phyloP scores from a whole-genome alignment of 2,329 filamentous ascomycete species.

The Xylaria multiplex region DNA sequence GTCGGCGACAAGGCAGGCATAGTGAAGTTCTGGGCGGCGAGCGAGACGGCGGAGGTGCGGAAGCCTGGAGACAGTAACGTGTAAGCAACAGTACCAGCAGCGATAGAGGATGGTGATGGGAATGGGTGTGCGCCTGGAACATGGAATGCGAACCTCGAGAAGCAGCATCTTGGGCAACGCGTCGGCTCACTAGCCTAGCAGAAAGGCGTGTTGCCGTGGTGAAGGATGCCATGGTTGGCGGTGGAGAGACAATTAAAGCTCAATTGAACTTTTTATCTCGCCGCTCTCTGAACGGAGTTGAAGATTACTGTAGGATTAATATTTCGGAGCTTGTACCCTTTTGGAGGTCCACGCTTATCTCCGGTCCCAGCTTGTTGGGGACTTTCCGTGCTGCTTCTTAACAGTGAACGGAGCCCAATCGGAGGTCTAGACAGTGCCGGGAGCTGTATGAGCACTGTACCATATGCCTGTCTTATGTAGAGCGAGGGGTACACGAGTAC shows the following conservation, averaged over 20 bases:
- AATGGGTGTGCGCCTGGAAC: slow-evolving; percentile 17
- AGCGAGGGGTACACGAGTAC: slow-evolving; percentile 1
- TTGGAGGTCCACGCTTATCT: slow-evolving; percentile 32
- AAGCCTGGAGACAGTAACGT: slow-evolving; percentile 61
- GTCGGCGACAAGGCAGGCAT: slow-evolving; percentile 93
- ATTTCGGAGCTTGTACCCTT: slow-evolving; percentile 42
- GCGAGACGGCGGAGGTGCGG: slow-evolving; percentile 67
- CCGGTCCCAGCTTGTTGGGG: slow-evolving; percentile 45
- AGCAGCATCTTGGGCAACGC: slow-evolving; percentile 63
- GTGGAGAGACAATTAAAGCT: slow-evolving; percentile 40
- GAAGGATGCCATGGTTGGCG: slow-evolving; percentile 71
- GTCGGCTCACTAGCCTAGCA: slow-evolving; percentile 65
- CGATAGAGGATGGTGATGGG: background rate
- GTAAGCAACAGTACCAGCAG: slow-evolving; percentile 22
- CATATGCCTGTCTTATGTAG: background rate
- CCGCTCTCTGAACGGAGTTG: slow-evolving; percentile 11
- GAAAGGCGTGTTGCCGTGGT: slow-evolving; percentile 72
- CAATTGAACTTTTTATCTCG: slow-evolving; percentile 43
- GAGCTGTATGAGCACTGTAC: no score
- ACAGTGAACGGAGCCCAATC: slow-evolving; percentile 19
- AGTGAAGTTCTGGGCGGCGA: slow-evolving; percentile 85
- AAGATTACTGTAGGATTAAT: slow-evolving; percentile 24
- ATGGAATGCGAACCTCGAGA: slow-evolving; percentile 64
- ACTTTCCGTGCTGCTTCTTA: slow-evolving; percentile 44
- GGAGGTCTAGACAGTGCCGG: background rate